A percentile compares a stretch with the other conserved stretches of the same genome.
phyloP scores from a whole-genome alignment of 1,139 yeast species.

The Kodamaea fungicola region DNA sequence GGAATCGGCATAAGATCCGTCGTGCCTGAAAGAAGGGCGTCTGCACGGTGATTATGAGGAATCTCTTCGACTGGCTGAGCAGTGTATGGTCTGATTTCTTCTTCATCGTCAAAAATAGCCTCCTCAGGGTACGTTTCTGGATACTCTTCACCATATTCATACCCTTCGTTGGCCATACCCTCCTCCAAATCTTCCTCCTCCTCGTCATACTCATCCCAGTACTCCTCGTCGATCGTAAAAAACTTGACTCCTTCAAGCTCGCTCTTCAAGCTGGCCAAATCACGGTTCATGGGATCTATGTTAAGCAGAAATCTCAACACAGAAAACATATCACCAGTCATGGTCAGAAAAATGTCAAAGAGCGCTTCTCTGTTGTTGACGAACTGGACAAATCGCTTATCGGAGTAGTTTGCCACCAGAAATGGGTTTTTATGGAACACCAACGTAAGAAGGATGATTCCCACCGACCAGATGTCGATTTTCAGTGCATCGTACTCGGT shows the following conservation, averaged over 20 bases:
- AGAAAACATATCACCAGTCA: conserved; percentile 83
- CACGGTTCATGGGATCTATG: conserved; percentile 84
- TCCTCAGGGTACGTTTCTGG: conserved; percentile 6
- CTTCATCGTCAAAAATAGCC: not conserved
- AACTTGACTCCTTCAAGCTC: conserved; percentile 60
- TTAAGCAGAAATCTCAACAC: conserved; percentile 77
- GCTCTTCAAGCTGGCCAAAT: conserved; percentile 52
- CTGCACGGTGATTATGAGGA: conserved; percentile 46
- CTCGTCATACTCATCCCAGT: conserved; percentile 45
- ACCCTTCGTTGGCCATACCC: conserved; percentile 19
- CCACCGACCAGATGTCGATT: conserved; percentile 92
- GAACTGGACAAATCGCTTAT: conserved; percentile 82
- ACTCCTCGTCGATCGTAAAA: conserved; percentile 84
- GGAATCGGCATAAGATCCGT: conserved; percentile 42
- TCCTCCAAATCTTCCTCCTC: conserved; percentile 37
- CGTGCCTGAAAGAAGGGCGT: conserved; percentile 40
- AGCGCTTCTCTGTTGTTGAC: conserved; percentile 85
- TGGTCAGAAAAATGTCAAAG: conserved; percentile 86
- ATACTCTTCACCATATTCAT: conserved; percentile 8
- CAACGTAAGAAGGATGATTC: conserved; percentile 78
- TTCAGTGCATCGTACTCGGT: conserved; percentile 77
- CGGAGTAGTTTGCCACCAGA: conserved; percentile 76
- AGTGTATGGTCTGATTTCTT: not conserved
- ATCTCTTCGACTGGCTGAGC: conserved; percentile 10
- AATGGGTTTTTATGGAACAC: conserved; percentile 92